phyloP scores from a whole-genome alignment of 202 grass and related monocot species.

The Saccharum hybrid region DNA sequence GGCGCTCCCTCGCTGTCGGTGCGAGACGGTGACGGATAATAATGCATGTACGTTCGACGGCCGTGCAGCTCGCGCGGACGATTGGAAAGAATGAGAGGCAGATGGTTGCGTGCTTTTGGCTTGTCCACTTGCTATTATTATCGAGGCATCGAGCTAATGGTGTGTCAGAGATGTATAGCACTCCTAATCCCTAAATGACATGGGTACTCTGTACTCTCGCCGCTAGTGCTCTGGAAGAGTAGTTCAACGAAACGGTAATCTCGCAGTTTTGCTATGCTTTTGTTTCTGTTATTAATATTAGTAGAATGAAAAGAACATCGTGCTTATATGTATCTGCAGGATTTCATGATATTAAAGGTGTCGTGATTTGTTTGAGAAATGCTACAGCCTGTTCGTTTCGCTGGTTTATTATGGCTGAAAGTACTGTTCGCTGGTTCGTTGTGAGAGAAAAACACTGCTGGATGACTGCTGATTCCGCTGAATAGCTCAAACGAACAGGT shows the following conservation, averaged over 20 bases:
- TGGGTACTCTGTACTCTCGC: neutral
- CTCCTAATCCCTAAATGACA: neutral
- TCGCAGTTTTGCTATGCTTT: too few relatives aligned
- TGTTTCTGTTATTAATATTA: too few relatives aligned
- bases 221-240: neutral
- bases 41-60: conserved; percentile 30
- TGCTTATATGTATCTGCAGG: neutral
- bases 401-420: too few relatives aligned
- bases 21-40: neutral
- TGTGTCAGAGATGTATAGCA: neutral
- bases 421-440: too few relatives aligned
- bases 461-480: too few relatives aligned
- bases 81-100: conserved; percentile 18
- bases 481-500: too few relatives aligned
- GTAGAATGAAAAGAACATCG: too few relatives aligned
- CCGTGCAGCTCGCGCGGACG: conserved; percentile 27
- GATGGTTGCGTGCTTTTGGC: conserved; percentile 8
- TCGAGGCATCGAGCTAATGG: conserved; percentile 18
- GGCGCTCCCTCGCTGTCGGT: conserved; percentile 15
- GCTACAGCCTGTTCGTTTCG: too few relatives aligned
- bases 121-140: conserved; percentile 43
- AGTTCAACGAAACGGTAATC: neutral
- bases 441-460: too few relatives aligned
- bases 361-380: neutral
- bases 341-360: neutral